Base-by-base conservation (phyloP, 2,329 filamentous ascomycete genomes). In the Talaromyces sp. region DNA sequence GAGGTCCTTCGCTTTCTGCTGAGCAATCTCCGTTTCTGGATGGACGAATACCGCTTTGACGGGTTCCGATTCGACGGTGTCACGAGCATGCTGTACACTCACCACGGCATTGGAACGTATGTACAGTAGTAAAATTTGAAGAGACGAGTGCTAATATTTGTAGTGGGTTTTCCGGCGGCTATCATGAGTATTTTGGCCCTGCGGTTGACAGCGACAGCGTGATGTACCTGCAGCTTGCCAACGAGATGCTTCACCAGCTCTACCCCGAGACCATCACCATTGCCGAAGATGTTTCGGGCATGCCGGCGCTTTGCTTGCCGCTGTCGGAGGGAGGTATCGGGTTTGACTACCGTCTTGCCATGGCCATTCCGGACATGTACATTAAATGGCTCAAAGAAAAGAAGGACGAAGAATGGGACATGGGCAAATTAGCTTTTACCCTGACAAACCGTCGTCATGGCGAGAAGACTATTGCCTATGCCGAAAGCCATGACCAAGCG, bases 361-460 rank as follows among this genome's bases (percentile, higher is more conserved):
- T 99, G 94, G 94, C 94, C 4, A 87, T 99, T 64, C 94, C 94
- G 3, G 94, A 99, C 74, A 90, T 99, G 86, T 99, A 95, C 86
- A 99, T 99, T 82, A 99, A 99, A 79, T 91, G 95, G 72, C 77
- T 97, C 63, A 99, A 99, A 76, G 94, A 99, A 77, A 87, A 91
- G 74, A 83, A 89, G 70, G 94, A 99, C 69, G 81, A 91, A 64
- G 85, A 96, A 10, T 99, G 94, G 94, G 90, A 97, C 69, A 89
- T 99, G 75, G 86, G 85, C 60, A 88, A 84, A 66, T 89, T 99
- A 57, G 87, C 87, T 73, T 92, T 88, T 78, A 97, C 92, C 0
- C 79, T 99, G 61, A 96, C 90, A 24, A 97, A 99, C 77, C 85
- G 94, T 60, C 87, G 94, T 29, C 91, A 97, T 69, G 93, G 92